phyloP scores from a whole-genome alignment of 208 protist species.

The Phytomonas serpens region DNA sequence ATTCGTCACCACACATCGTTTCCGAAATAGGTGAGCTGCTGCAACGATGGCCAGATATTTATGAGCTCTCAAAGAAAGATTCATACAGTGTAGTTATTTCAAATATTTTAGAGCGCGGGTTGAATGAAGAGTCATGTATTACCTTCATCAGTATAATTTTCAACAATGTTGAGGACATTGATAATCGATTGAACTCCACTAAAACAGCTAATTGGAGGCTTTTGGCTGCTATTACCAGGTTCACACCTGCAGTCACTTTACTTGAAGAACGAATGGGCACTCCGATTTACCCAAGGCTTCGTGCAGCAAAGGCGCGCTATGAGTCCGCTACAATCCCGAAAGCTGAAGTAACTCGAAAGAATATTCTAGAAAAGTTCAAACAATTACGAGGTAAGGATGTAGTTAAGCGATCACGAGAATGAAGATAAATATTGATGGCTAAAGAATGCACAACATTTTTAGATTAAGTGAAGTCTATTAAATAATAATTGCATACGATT shows the following conservation, averaged over 20 bases:
- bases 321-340: slow-evolving; percentile 53
- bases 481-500: slow-evolving; percentile 5
- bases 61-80: slow-evolving; percentile 3
- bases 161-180: not conserved
- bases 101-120: not conserved
- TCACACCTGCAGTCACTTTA: slow-evolving; percentile 25
- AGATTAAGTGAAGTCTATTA: not conserved
- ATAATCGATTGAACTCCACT: slow-evolving; percentile 18
- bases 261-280: slow-evolving; percentile 37
- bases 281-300: slow-evolving; percentile 37
- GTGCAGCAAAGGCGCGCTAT: slow-evolving; percentile 46
- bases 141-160: slow-evolving; percentile 6
- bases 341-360: slow-evolving; percentile 41
- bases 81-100: not conserved
- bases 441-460: not conserved
- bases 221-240: slow-evolving; percentile 36
- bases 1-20: not conserved
- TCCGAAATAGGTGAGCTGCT: not conserved
- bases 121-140: not conserved
- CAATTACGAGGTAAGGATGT: not conserved
- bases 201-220: slow-evolving; percentile 53
- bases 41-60: slow-evolving; percentile 11
- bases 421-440: not conserved
- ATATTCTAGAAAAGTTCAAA: slow-evolving; percentile 55
- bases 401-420: not conserved